Conservation (phyloP, 2,329 filamentous ascomycete species). For the Myriosclerotinia scirpicola region DNA sequence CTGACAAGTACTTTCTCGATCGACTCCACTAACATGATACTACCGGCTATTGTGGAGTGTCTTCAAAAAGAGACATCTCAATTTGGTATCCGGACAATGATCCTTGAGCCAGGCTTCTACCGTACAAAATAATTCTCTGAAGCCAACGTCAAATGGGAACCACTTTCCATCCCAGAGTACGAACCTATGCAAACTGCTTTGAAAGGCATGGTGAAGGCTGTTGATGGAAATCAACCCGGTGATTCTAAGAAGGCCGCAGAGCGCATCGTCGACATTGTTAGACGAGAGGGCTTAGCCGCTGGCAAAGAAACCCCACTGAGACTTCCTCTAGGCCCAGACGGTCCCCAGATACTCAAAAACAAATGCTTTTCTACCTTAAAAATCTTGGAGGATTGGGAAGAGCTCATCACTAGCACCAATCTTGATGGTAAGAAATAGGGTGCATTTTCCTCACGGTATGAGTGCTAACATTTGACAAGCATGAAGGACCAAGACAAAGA, state of each 20-base stretch:
- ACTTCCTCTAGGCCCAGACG: conserved; percentile 43
- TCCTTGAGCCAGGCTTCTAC: conserved; percentile 52
- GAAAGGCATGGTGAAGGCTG: conserved; percentile 29
- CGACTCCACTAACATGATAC: background rate
- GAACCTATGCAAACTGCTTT: conserved; percentile 15
- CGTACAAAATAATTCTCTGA: conserved; percentile 46
- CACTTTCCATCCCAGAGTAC: conserved; percentile 22
- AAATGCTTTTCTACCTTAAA: conserved; percentile 32
- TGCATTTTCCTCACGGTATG: no score
- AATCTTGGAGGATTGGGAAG: conserved; percentile 30
- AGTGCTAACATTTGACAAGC: background rate
- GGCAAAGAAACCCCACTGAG: conserved; percentile 40
- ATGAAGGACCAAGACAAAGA: background rate
- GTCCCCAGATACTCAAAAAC: conserved; percentile 35
- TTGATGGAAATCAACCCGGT: conserved; percentile 43
- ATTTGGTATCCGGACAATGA: conserved; percentile 26
- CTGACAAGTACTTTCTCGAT: background rate
- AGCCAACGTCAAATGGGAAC: conserved; percentile 19
- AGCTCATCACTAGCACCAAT: conserved; percentile 29
- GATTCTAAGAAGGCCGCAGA: conserved; percentile 45
- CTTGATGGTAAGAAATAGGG: background rate
- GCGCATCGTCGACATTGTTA: conserved; percentile 44
- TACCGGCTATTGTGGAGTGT: conserved; percentile 24
- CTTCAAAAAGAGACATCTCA: conserved; percentile 26
- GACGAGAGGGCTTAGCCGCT: conserved; percentile 39